Base-by-base conservation (phyloP, 83 land plant species). In the Isoetes engelmannii region DNA sequence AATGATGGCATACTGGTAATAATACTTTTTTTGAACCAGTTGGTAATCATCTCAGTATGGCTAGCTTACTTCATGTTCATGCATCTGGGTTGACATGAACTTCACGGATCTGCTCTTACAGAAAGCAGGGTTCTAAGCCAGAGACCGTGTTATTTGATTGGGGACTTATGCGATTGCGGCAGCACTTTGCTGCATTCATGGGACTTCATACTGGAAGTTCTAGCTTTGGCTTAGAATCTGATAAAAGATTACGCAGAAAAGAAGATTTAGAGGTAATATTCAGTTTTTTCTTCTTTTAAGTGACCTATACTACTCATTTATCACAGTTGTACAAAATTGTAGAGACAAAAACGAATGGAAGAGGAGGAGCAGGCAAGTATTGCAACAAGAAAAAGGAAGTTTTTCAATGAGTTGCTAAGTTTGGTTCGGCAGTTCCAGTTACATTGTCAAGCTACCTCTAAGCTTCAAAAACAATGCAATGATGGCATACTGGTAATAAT, bases 1-100 rank as follows among this genome's bases (percentile, higher is more conserved):
- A 94, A 91, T 83, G 99, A 94, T 84, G 93, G 90, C 4, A 70
- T 94, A 42, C 88, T 79, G 84, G 96, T 82, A n/a, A n/a, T n/a
- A n/a, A n/a, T n/a, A n/a, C n/a, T n/a, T n/a, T n/a, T n/a, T n/a
- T n/a, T n/a, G n/a, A n/a, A n/a, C n/a, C n/a, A n/a, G n/a, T n/a
- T n/a, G n/a, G n/a, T n/a, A n/a, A n/a, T n/a, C n/a, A n/a, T n/a
- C n/a, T n/a, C n/a, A n/a, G n/a, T n/a, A n/a, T n/a, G n/a, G n/a
- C n/a, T n/a, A n/a, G n/a, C n/a, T n/a, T n/a, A n/a, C n/a, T n/a
- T n/a, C n/a, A n/a, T n/a, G n/a, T n/a, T n/a, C n/a, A n/a, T n/a
- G n/a, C n/a, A n/a, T n/a, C n/a, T n/a, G n/a, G n/a, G n/a, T n/a
- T n/a, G n/a, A n/a, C n/a, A n/a, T n/a, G n/a, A n/a, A n/a, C n/a